A percentile compares a stretch with the other conserved stretches of the same genome.
Evolutionary conservation across 306 rosid species (phyloP).

Genomic region (Ziziphus jujuba): DNA sequence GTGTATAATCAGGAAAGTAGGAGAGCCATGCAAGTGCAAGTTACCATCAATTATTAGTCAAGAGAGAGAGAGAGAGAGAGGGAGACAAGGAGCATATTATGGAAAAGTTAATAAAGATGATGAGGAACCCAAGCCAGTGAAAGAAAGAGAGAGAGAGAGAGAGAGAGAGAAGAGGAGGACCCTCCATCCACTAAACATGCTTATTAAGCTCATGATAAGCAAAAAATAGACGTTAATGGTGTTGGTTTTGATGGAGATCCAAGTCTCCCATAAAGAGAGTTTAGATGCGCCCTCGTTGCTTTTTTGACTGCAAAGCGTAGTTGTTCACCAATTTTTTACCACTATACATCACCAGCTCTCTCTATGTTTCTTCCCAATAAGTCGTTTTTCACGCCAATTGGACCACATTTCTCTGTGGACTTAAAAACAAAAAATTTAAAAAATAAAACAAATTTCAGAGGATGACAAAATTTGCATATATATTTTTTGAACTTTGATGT

Average conservation of each 20-base stretch:
- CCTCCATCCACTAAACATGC: slow-evolving; percentile 65
- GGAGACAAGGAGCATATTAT: slow-evolving; percentile 67
- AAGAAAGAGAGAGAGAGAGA: slow-evolving; percentile 14
- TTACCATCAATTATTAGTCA: slow-evolving; percentile 35
- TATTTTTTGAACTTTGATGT: no score
- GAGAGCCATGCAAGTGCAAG: slow-evolving; percentile 24
- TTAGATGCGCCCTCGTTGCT: slow-evolving; percentile 22
- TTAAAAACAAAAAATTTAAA: no score
- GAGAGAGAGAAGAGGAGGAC: slow-evolving; percentile 28
- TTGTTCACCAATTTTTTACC: slow-evolving; percentile 36
- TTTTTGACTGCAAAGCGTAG: slow-evolving; percentile 44
- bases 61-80: slow-evolving; percentile 37
- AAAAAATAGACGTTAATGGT: slow-evolving; percentile 31
- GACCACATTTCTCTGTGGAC: no score
- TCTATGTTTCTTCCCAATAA: not conserved
- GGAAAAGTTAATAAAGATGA: slow-evolving; percentile 43
- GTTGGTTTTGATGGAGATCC: slow-evolving; percentile 29
- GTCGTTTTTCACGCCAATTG: not conserved
- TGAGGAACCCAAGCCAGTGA: slow-evolving; percentile 39
- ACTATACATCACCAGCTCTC: not conserved
- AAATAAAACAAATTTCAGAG: no score
- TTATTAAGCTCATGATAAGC: slow-evolving; percentile 38
- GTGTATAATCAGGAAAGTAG: slow-evolving; percentile 2
- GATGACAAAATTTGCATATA: no score
- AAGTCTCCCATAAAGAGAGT: slow-evolving; percentile 12